Percentiles rank a stretch among this genome's conserved stretches.
Conservation (phyloP, 768 basidiomycete species). For the Sarcodon aspratus region DNA sequence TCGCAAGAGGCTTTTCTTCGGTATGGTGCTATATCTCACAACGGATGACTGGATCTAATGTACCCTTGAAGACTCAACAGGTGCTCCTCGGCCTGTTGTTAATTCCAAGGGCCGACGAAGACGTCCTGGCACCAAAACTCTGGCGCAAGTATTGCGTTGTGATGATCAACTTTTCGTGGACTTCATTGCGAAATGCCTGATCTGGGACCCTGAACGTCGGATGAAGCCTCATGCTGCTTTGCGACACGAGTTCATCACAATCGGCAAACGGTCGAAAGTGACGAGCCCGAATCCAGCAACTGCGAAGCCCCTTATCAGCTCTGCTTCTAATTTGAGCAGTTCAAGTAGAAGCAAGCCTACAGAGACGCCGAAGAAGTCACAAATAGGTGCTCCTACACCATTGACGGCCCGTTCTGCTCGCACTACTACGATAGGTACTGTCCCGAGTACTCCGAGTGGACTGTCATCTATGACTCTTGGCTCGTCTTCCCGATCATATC, state of each 20-base stretch:
- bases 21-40: conserved; percentile 30
- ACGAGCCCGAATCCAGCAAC: conserved; percentile 30
- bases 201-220: conserved; percentile 95
- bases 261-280: conserved; percentile 45
- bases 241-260: conserved; percentile 81
- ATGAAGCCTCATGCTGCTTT: conserved; percentile 90
- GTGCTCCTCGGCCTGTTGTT: conserved; percentile 85
- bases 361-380: conserved; percentile 79
- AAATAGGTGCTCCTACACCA: conserved; percentile 83
- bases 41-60: not conserved
- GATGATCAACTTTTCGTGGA: conserved; percentile 95
- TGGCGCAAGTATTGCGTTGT: conserved; percentile 80
- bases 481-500: conserved; percentile 53
- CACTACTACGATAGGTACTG: conserved; percentile 30
- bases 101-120: conserved; percentile 95
- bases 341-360: conserved; percentile 40
- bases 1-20: conserved; percentile 92
- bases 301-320: conserved; percentile 44
- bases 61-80: conserved; percentile 62
- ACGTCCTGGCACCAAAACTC: conserved; percentile 82
- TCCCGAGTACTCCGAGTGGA: conserved; percentile 48
- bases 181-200: conserved; percentile 93
- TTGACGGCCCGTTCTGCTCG: conserved; percentile 68
- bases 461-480: conserved; percentile 35
- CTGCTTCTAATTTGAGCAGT: conserved; percentile 38